Base-by-base conservation (phyloP, 2,329 filamentous ascomycete species). In the Fusarium abutilonis region DNA sequence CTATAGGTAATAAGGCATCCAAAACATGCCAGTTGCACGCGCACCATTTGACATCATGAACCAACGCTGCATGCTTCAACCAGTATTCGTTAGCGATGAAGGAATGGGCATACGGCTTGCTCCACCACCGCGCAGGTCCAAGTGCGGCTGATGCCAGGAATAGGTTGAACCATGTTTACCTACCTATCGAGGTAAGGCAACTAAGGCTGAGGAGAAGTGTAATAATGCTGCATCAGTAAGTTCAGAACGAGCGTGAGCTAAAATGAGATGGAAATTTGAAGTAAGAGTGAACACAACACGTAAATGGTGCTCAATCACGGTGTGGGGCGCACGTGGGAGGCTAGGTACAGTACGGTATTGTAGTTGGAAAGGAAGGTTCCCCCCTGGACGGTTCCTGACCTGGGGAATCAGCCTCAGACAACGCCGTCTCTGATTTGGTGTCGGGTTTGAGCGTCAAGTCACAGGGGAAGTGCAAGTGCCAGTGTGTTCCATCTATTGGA, bases 321-420 rank as follows among this genome's bases (percentile, higher is more conserved):
- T 56, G 61, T 60, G 56, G 47, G 19, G 43, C 56, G 41, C 57
- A 64, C 49, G 50, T 52, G 47, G 47, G 56, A 29, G 28, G 4
- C 28, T 29, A 29, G 28, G 11, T 10, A 29, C 7, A 10, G 26
- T 28, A 8, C 7, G 26, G 8, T 28, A 28, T 8, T 3, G 26
- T 28, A 28, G 26, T 10, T 35, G 38, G 44, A 39, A 51, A 51
- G 19, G 45, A 28, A 52, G 41, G 35, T 23, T 52, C 4, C 31
- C 52, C 36, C 34, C 50, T 53, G 39, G 56, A 41, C 48, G 49
- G 56, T 56, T 62, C 52, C 50, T 52, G 40, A 36, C 42, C 51
- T 45, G 39, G 53, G 49, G 50, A 51, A 62, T 64, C 53, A 58
- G 52, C 57, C 58, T 55, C 61, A 65, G 57, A 63, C 45, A 45